These are phyloP conservation scores for Calonectria multiphialidica DNA, from an alignment of 2,329 filamentous ascomycete species.

Conservation along the genomic window DNA sequence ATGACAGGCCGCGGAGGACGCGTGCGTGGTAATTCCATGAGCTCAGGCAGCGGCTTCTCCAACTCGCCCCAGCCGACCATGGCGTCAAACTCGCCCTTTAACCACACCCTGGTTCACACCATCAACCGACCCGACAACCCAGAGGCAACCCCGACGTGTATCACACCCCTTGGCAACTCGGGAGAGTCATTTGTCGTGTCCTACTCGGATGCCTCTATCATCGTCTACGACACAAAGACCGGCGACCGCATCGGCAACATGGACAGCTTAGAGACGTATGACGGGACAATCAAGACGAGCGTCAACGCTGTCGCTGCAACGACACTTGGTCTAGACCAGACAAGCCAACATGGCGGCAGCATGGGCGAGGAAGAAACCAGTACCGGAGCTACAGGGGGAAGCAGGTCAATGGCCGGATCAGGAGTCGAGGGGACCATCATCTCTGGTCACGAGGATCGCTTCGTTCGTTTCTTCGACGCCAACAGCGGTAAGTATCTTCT, in stretches of 20 bases:
- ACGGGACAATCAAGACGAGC: conserved; percentile 81
- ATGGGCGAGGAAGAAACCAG: conserved; percentile 79
- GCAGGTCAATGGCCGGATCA: conserved; percentile 73
- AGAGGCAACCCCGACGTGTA: conserved; percentile 86
- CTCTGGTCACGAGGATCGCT: conserved; percentile 95
- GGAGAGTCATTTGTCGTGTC: conserved; percentile 94
- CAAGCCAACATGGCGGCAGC: conserved; percentile 63
- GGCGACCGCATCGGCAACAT: conserved; percentile 93
- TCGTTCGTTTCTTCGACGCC: conserved; percentile 97
- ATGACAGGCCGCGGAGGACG: conserved; percentile 73
- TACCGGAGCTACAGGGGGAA: conserved; percentile 84
- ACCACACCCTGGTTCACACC: conserved; percentile 88
- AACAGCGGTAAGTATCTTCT: conserved; percentile 88
- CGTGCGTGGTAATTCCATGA: conserved; percentile 91
- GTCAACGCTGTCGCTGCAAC: conserved; percentile 94
- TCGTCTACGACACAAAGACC: conserved; percentile 92
- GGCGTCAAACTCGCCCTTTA: conserved; percentile 87
- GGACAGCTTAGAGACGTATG: conserved; percentile 94
- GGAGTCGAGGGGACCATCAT: conserved; percentile 95
- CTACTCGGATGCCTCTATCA: conserved; percentile 88
- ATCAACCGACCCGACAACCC: conserved; percentile 77
- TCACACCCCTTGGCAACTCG: conserved; percentile 84
- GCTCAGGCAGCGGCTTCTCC: conserved; percentile 91
- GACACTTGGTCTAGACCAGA: conserved; percentile 83
- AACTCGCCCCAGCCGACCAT: conserved; percentile 90